A percentile compares a stretch with the other conserved stretches of the same genome.
Conservation (phyloP, 139 green algal genomes). For the Chlamydomonas asymmetrica region DNA sequence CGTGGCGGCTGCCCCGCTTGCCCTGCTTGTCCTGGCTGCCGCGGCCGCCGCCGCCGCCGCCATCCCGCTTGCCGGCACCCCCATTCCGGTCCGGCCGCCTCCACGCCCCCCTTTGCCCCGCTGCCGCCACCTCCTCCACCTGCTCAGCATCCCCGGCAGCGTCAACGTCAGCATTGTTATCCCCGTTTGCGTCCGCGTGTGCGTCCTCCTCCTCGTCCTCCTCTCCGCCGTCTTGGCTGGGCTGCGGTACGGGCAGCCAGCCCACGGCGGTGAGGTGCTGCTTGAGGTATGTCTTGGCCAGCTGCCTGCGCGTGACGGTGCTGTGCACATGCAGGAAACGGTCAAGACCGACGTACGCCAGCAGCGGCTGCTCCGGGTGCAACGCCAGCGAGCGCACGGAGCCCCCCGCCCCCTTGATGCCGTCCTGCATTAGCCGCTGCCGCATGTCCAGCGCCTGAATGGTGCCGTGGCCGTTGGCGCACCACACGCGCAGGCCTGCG, state of each 20-base stretch:
- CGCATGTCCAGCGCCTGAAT: constrained; percentile 63
- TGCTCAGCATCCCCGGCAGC: background rate
- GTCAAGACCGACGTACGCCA: constrained; percentile 72
- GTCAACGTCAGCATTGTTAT: background rate
- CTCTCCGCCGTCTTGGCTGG: background rate
- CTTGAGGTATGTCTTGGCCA: constrained; percentile 66
- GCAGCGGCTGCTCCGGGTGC: constrained; percentile 43
- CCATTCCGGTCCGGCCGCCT: no score
- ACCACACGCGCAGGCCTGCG: constrained; percentile 61
- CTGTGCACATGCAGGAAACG: constrained; percentile 66
- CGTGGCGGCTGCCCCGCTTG: no score
- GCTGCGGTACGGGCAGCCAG: constrained; percentile 30
- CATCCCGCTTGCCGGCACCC: no score
- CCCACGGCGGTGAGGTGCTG: constrained; percentile 51
- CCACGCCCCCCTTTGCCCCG: background rate
- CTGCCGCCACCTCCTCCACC: background rate
- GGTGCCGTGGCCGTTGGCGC: constrained; percentile 58
- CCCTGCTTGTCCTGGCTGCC: no score
- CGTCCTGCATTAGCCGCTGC: constrained; percentile 37
- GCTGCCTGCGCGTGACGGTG: constrained; percentile 33
- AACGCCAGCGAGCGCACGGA: constrained; percentile 41
- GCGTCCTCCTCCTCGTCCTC: background rate
- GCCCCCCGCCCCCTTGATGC: constrained; percentile 18
- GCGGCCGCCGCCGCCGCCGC: no score
- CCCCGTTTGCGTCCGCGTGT: background rate